Evolutionary conservation across 257 asterid species (phyloP), one percentile per base, ranked within the genome.

Genomic region (Buddleja alternifolia): DNA sequence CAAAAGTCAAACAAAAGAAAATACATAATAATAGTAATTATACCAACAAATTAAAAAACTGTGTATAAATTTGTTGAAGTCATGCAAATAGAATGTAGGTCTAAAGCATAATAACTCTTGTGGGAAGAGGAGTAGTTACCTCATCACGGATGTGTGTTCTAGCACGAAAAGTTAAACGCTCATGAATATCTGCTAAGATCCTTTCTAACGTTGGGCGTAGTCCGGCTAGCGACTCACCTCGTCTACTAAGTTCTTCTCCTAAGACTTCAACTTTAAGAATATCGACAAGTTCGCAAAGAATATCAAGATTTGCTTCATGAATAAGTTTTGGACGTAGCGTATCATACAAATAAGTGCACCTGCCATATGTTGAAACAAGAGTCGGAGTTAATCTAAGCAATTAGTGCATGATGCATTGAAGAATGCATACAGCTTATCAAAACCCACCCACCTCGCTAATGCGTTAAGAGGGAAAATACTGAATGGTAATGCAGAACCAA

Each of bases 241-340:
- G 88, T 77, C 97, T 79, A 75, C 85, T 87, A 39, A 91, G 81
- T 74, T 91, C 95, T 78, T 94, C 97, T 66, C 96, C 96, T 57
- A 94, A 83, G 74, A 94, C 97, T 82, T 91, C 97, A 58, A 94
- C 90, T 82, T 91, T 91, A 60, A 94, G 90, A 81, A 94, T 91
- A 75, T 91, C 93, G 74, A 94, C 96, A 52, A 94, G 89, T 72
- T 94, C 97, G 77, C 99, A 94, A 65, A 94, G 97, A 72, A 81
- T 82, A 85, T 94, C 99, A 77, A 94, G 88, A 82, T 87, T 91
- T 60, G 93, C 92, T 85, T 94, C 99, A 72, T 94, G 97, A 78
- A 91, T 91, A 63, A 94, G 97, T 78, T 86, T 94, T 17, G 97
- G 97, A 32, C 97, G 90, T 64, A 91, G 78, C 36, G 95, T 94